These are phyloP conservation scores for Rosellinia necatrix DNA, from an alignment of 2,329 filamentous ascomycete genomes.

Conservation along the genomic window DNA sequence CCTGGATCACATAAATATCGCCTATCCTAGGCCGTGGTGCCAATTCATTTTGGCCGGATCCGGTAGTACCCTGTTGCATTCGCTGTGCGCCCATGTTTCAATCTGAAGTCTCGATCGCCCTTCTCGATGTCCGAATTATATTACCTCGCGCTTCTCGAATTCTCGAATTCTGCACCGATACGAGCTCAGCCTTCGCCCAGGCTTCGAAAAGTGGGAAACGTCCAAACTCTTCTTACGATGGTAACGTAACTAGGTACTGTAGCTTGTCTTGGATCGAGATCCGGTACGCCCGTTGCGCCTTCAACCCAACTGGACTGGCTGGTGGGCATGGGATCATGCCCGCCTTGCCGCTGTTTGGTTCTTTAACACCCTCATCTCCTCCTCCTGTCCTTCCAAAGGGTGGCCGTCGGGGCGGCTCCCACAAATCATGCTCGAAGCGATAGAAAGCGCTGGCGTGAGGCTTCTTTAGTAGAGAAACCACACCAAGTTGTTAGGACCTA, in stretches of 20 bases:
- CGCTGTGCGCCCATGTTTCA: background rate
- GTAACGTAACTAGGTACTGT: too few relatives aligned
- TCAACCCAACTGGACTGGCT: too few relatives aligned
- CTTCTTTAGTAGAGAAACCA: too few relatives aligned
- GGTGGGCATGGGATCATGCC: background rate
- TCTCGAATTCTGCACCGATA: too few relatives aligned
- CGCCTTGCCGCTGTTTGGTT: background rate
- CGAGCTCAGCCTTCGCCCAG: too few relatives aligned
- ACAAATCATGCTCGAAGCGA: background rate
- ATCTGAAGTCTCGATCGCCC: too few relatives aligned
- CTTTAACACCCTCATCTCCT: background rate
- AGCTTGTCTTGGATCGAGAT: background rate
- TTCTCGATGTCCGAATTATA: conserved; percentile 2
- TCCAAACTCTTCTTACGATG: background rate
- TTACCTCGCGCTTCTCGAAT: background rate
- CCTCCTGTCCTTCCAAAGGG: too few relatives aligned
- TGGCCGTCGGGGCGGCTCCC: too few relatives aligned
- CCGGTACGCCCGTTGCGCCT: too few relatives aligned
- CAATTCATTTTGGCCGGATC: conserved; percentile 1
- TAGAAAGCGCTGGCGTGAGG: too few relatives aligned
- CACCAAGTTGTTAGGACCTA: too few relatives aligned
- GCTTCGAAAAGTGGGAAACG: background rate
- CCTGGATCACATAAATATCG: conserved; percentile 6
- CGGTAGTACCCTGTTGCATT: conserved; percentile 1
- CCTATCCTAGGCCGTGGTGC: conserved; percentile 1